Percentiles rank a stretch among this genome's conserved stretches.
Evolutionary conservation across 1,139 yeast species (phyloP).

Genomic region (Nadsonia starkeyi-henricii): DNA sequence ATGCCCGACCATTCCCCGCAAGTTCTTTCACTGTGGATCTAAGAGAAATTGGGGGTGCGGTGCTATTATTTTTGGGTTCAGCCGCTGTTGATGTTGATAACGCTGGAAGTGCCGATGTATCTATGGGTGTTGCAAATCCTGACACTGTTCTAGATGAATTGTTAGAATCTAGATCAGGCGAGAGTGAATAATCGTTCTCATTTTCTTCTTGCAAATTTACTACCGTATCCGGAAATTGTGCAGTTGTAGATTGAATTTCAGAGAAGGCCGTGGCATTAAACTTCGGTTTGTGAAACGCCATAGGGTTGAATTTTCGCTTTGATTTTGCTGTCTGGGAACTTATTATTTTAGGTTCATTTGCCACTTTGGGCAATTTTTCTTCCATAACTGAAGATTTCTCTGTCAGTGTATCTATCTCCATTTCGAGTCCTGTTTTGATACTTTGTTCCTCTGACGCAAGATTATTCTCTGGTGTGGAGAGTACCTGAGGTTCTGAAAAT

Average conservation of each 20-base stretch:
- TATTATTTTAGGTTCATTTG: background rate
- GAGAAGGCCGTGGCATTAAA: background rate
- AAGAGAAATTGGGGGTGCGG: background rate
- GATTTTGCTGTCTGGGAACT: background rate
- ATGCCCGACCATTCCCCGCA: background rate
- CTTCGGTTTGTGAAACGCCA: background rate
- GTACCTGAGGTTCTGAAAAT: too few species aligned
- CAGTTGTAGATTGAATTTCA: background rate
- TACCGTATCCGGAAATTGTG: slow-evolving; percentile 1
- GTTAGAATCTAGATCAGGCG: too few species aligned
- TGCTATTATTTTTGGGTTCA: background rate
- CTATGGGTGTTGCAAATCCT: too few species aligned
- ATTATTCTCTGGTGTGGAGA: too few species aligned
- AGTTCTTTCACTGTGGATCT: background rate
- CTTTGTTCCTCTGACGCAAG: too few species aligned
- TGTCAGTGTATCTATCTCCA: too few species aligned
- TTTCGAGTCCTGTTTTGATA: too few species aligned
- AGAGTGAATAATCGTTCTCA: too few species aligned
- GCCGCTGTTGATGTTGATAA: too few species aligned
- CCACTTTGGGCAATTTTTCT: background rate
- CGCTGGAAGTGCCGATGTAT: too few species aligned
- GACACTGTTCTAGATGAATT: too few species aligned
- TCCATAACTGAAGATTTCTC: too few species aligned
- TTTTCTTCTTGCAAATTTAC: background rate
- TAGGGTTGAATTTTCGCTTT: background rate